Conservation (phyloP, 768 basidiomycete species). For the Chalciporus chontae region DNA sequence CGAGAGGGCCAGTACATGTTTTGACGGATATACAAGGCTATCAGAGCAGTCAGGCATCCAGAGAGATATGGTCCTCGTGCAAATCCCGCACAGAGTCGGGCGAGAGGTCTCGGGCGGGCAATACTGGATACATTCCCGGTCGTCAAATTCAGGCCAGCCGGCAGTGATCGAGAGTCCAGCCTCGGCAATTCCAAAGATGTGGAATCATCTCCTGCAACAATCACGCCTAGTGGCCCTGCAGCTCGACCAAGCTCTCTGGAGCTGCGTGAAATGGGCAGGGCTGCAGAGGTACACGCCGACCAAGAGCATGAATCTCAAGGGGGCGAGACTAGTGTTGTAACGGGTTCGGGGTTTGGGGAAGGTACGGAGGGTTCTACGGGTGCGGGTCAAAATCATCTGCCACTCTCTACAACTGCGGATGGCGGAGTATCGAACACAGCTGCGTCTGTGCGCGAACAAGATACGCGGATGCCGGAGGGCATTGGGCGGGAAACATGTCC, state of each 20-base stretch:
- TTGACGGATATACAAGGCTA: conserved; percentile 45
- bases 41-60: conserved; percentile 84
- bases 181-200: conserved; percentile 29
- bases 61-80: conserved; percentile 85
- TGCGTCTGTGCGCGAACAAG: conserved; percentile 15
- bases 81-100: conserved; percentile 53
- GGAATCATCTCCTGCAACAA: conserved; percentile 20
- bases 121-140: conserved; percentile 96
- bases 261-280: conserved; percentile 3
- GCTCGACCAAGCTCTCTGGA: conserved; percentile 11
- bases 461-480: conserved; percentile 53
- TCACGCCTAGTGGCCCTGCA: background rate
- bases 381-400: conserved; percentile 1
- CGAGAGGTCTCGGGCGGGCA: conserved; percentile 84
- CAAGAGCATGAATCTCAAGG: background rate
- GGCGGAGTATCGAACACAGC: background rate
- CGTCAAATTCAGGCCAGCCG: conserved; percentile 68
- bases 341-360: background rate
- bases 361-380: conserved; percentile 4
- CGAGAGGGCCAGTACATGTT: no score
- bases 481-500: conserved; percentile 88
- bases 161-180: conserved; percentile 9
- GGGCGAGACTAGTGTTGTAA: background rate
- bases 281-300: background rate
- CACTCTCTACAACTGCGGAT: background rate